Conservation (phyloP, 257 asterid genomes). For the Fraxinus quadrangulata region DNA sequence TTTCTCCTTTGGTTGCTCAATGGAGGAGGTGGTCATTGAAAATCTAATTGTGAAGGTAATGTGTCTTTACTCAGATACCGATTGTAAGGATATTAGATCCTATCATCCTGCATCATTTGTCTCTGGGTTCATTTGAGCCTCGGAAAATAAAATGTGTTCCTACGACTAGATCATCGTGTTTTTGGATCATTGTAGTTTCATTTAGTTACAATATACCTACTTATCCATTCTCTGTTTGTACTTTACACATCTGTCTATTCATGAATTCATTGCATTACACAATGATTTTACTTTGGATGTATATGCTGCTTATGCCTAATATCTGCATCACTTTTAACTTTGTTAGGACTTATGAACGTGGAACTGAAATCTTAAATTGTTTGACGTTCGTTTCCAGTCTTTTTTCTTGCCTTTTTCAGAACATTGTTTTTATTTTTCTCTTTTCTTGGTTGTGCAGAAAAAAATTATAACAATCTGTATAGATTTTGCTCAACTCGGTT, state of each 20-base stretch:
- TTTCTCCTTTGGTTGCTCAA: slow-evolving; percentile 78
- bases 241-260: not conserved
- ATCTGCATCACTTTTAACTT: not conserved
- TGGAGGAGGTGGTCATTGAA: slow-evolving; percentile 78
- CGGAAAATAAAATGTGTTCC: not conserved
- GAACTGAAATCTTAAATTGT: not conserved
- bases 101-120: not conserved
- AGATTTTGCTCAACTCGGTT: not conserved
- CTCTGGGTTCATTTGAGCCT: not conserved
- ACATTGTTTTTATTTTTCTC: not conserved
- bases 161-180: not conserved
- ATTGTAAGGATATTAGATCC: slow-evolving; percentile 18
- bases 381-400: not conserved
- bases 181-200: slow-evolving; percentile 13
- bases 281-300: not conserved
- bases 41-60: slow-evolving; percentile 84
- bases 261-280: not conserved
- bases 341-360: not conserved
- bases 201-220: not conserved
- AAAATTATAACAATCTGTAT: not conserved
- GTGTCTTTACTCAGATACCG: slow-evolving; percentile 20
- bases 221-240: not conserved
- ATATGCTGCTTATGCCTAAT: not conserved
- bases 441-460: not conserved
- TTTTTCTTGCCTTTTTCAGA: not conserved